Conservation (phyloP, 2,329 filamentous ascomycete species). For the Epichloe hybrida region DNA sequence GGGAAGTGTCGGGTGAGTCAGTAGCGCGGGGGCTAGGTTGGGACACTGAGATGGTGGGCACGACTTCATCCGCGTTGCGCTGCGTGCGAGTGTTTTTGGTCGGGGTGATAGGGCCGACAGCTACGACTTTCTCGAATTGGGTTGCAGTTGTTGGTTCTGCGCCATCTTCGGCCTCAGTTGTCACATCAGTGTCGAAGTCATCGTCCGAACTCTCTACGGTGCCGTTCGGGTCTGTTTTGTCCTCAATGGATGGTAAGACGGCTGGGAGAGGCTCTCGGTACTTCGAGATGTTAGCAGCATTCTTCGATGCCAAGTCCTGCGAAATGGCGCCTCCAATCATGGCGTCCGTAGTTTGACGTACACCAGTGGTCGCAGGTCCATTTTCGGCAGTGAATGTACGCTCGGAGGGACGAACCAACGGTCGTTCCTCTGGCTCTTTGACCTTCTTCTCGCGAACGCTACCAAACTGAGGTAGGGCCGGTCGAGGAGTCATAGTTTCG, state of each 20-base stretch:
- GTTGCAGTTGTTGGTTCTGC: neutral
- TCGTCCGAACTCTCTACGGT: conserved; percentile 24
- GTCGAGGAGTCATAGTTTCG: conserved; percentile 59
- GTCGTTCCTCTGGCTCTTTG: conserved; percentile 39
- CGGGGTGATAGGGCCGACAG: conserved; percentile 1
- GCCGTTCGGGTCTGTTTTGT: conserved; percentile 45
- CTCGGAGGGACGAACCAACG: conserved; percentile 41
- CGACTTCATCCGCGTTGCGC: neutral
- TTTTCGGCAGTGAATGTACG: conserved; percentile 13
- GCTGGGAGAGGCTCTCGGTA: conserved; percentile 54
- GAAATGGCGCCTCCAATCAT: conserved; percentile 41
- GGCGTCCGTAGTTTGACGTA: conserved; percentile 47
- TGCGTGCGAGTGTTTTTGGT: neutral
- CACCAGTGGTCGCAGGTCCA: neutral
- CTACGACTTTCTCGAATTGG: neutral
- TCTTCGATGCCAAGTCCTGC: conserved; percentile 39
- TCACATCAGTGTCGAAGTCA: conserved; percentile 11
- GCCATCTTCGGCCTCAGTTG: conserved; percentile 6
- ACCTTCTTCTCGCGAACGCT: conserved; percentile 54
- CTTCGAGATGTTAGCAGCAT: conserved; percentile 42
- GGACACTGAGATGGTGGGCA: conserved; percentile 3
- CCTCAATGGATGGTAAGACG: conserved; percentile 56
- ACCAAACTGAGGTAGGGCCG: conserved; percentile 60
- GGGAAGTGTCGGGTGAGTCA: neutral
- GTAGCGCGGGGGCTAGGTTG: conserved; percentile 1